Percentiles rank a stretch among this genome's conserved stretches.
Conservation (phyloP, 371 early-diverging fungal genomes). For the Mucor plumbeus region DNA sequence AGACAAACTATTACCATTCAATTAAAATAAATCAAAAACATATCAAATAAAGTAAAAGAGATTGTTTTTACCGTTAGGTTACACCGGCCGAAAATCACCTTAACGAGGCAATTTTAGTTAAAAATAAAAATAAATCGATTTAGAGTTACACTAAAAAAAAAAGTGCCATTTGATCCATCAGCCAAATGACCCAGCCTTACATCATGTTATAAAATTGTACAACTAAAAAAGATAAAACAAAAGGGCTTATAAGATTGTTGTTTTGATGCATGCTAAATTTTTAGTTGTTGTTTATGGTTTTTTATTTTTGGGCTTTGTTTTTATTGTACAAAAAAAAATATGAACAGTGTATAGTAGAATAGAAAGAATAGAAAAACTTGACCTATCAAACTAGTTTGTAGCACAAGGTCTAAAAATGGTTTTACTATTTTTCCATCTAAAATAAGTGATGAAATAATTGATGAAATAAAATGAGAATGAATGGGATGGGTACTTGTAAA, state of each 20-base stretch:
- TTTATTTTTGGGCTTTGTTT: neutral
- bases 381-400: neutral
- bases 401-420: neutral
- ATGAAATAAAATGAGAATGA: neutral
- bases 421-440: conserved; percentile 10
- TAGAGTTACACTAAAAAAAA: too few relatives aligned
- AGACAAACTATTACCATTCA: conserved; percentile 36
- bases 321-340: neutral
- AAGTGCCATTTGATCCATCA: conserved; percentile 1
- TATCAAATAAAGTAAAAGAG: neutral
- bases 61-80: neutral
- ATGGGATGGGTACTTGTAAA: neutral
- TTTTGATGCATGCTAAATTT: neutral
- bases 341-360: neutral
- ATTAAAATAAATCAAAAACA: conserved; percentile 17
- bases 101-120: neutral
- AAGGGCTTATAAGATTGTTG: neutral
- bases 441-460: neutral
- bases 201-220: neutral
- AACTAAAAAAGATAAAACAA: neutral
- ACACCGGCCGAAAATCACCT: neutral
- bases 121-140: neutral
- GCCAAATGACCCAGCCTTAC: neutral
- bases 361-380: neutral
- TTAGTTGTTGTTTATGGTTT: neutral